Evolutionary conservation across 495 filamentous ascomycete genomes (phyloP), one percentile per base, ranked within the genome.

Genomic region (Monascus purpureus): DNA sequence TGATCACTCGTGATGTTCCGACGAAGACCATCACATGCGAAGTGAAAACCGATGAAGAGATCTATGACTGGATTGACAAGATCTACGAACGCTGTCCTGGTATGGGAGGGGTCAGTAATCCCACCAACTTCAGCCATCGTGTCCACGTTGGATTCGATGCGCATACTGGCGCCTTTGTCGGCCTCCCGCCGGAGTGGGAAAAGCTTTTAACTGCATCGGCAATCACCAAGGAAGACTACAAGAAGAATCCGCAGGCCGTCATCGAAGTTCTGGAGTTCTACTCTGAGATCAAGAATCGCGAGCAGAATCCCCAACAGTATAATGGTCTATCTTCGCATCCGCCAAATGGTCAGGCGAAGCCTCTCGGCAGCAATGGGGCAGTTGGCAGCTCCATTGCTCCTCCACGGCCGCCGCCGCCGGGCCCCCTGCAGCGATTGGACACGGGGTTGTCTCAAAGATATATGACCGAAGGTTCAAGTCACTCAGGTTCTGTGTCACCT

Each of bases 111-210:
- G 92, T 97, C 6, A 94, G 87, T 59, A 94, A 94, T 53, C 90
- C 90, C 2, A 94, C 92, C 33, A 93, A 94, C 55, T 96, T 97
- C 56, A 82, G 78, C 13, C 90, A 97, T 52, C 78, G 85, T 12
- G 84, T 97, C 19, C 90, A 97, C 51, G 90, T 97, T 42, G 92
- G 88, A 25, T 97, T 97, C 53, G 92, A 97, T 50, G 84, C 87
- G 14, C 71, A 80, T 24, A 88, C 82, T 8, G 92, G 92, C 15
- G 84, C 82, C 32, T 97, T 97, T 42, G 80, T 87, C 13, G 90
- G 92, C 13, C 57, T 97, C 33, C 90, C 90, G 2, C 74, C 82
- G 14, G 92, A 96, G 64, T 97, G 90, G 90, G 90, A 90, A 40
- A 86, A 87, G 52, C 67, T 97, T 19, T 65, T 97, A 43, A 95